Evolutionary conservation across 2,329 filamentous ascomycete species (phyloP).

Genomic region (Pseudocercospora macadamiae): DNA sequence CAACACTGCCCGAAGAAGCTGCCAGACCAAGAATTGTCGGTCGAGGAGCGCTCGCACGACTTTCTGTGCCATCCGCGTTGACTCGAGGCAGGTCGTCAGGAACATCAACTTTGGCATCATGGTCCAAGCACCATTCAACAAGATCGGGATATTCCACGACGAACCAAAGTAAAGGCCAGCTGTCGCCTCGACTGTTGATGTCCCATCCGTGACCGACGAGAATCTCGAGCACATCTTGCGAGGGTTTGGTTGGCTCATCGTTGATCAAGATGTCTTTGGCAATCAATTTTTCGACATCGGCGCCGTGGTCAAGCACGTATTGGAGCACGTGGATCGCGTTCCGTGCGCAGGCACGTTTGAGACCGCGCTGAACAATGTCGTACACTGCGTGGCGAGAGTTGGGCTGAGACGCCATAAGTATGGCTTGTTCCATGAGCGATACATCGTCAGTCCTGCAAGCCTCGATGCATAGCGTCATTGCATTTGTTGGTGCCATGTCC

Average conservation of each 20-base stretch:
- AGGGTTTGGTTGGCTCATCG: background rate
- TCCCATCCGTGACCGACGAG: background rate
- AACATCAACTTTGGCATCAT: background rate
- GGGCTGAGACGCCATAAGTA: background rate
- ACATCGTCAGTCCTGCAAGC: background rate
- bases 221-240: background rate
- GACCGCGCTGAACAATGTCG: background rate
- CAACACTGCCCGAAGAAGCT: background rate
- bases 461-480: background rate
- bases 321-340: background rate
- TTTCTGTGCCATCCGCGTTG: too few relatives aligned
- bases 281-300: background rate
- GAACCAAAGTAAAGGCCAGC: background rate
- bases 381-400: background rate
- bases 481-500: background rate
- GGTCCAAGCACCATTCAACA: constrained; percentile 4
- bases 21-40: background rate
- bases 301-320: background rate
- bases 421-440: constrained; percentile 3
- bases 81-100: background rate
- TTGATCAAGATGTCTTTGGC: background rate
- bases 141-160: background rate
- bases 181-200: background rate
- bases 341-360: background rate
- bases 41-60: background rate